phyloP scores from a whole-genome alignment of 139 green algal genomes.

The Chlorella sp. region DNA sequence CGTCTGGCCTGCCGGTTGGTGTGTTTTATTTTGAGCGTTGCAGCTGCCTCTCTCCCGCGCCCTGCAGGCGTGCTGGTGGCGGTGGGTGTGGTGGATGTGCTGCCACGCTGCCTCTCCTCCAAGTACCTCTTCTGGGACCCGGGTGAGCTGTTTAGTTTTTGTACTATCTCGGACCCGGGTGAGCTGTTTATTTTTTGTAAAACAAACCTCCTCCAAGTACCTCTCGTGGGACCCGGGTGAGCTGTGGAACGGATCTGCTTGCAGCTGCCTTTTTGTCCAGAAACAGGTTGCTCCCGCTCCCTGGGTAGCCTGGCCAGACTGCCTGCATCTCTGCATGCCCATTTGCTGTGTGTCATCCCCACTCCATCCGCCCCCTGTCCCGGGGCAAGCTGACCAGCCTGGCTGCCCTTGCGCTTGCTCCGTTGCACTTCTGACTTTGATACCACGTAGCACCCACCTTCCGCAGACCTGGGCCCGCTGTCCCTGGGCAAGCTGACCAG shows the following conservation, averaged over 20 bases:
- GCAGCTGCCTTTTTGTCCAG: no score
- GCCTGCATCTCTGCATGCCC: no score
- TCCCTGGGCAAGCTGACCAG: conserved; percentile 72
- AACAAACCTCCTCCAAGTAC: conserved; percentile 91
- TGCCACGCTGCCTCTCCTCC: conserved; percentile 85
- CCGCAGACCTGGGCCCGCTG: conserved; percentile 58
- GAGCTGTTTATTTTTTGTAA: no score
- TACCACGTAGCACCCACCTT: not conserved
- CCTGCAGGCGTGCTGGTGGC: conserved; percentile 75
- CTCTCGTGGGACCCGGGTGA: conserved; percentile 83
- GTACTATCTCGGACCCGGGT: no score
- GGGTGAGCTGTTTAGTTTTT: not conserved
- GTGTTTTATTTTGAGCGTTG: no score
- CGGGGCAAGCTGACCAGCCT: no score
- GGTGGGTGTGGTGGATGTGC: conserved; percentile 93
- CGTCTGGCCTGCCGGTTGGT: no score
- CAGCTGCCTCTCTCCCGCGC: not conserved
- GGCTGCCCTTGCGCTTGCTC: not conserved
- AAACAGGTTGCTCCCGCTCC: no score
- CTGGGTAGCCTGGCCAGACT: no score
- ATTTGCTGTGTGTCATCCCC: no score
- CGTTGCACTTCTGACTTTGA: not conserved
- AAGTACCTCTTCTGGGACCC: conserved; percentile 98
- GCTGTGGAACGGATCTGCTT: no score
- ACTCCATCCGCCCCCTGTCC: no score